These are phyloP conservation scores for Solanum neorickii DNA, from an alignment of 257 asterid species.

Conservation along the genomic window DNA sequence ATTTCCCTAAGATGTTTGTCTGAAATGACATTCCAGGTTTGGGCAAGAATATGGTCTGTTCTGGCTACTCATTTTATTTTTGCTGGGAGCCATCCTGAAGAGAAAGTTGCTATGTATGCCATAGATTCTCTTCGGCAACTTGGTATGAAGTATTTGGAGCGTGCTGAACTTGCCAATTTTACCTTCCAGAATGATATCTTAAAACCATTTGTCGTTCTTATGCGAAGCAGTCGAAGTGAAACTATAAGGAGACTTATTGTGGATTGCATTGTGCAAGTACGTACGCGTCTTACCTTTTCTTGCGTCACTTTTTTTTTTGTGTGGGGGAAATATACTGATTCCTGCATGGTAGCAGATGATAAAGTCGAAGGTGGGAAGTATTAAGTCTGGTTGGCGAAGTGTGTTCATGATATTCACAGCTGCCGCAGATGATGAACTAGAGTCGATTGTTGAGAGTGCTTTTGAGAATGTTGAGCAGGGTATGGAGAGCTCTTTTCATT, in stretches of 20 bases:
- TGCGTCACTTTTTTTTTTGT: neutral
- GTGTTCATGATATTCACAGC: constrained; percentile 99
- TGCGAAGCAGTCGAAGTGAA: constrained; percentile 89
- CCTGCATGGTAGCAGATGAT: constrained; percentile 64
- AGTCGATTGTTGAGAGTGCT: constrained; percentile 91
- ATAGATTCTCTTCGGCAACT: constrained; percentile 97
- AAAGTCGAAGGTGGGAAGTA: constrained; percentile 96
- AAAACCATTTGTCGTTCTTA: constrained; percentile 92
- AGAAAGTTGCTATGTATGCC: constrained; percentile 99
- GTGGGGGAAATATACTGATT: constrained; percentile 11
- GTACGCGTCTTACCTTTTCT: constrained; percentile 14
- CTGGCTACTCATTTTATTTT: constrained; percentile 87
- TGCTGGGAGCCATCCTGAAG: constrained; percentile 99
- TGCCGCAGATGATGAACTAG: constrained; percentile 93
- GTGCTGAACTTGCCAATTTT: constrained; percentile 97
- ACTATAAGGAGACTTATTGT: constrained; percentile 86
- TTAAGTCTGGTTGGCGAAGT: constrained; percentile 99
- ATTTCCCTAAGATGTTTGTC: neutral
- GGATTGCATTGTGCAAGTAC: constrained; percentile 96
- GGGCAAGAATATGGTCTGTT: constrained; percentile 99
- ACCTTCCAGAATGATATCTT: constrained; percentile 97
- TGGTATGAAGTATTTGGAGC: constrained; percentile 97
- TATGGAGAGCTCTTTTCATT: constrained; percentile 12
- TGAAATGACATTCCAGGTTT: constrained; percentile 45
- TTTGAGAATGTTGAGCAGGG: constrained; percentile 99